phyloP scores from a whole-genome alignment of 2,329 filamentous ascomycete genomes.

The Paracorniculantispora psalliotae region DNA sequence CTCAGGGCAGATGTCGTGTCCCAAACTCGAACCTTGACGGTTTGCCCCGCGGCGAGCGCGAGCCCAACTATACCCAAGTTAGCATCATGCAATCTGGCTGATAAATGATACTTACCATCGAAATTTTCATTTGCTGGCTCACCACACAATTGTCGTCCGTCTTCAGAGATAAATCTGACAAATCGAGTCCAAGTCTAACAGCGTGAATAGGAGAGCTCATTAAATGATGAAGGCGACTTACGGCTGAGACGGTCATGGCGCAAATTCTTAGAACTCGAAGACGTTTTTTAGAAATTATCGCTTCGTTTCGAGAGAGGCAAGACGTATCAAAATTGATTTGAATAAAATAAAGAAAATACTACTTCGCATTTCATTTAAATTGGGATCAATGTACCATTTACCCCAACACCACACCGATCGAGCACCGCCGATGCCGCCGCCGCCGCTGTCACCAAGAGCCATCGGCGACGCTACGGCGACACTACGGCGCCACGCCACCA shows the following conservation, averaged over 20 bases:
- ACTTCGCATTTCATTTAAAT: neutral
- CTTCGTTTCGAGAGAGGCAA: neutral
- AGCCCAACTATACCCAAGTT: conserved; percentile 17
- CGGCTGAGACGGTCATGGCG: neutral
- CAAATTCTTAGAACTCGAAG: neutral
- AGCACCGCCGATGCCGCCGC: neutral
- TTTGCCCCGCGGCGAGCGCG: conserved; percentile 17
- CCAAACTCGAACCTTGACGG: conserved; percentile 19
- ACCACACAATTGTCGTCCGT: conserved; percentile 23
- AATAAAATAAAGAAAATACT: neutral
- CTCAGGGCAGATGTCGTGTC: conserved; percentile 21
- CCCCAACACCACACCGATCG: neutral
- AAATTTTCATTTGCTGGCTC: conserved; percentile 20
- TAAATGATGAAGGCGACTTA: neutral
- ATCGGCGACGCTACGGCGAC: conserved; percentile 6
- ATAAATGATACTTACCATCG: conserved; percentile 15
- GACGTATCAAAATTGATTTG: too few relatives aligned
- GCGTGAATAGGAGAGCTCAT: neutral
- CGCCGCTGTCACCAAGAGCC: too few relatives aligned
- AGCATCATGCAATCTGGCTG: neutral
- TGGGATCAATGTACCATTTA: neutral
- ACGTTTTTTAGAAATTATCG: neutral
- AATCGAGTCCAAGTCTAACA: conserved; percentile 20
- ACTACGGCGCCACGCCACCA: neutral
- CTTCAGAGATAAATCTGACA: conserved; percentile 22